Evolutionary conservation across 441 rosid genomes (phyloP).

Genomic region (Jatropha podagrica): DNA sequence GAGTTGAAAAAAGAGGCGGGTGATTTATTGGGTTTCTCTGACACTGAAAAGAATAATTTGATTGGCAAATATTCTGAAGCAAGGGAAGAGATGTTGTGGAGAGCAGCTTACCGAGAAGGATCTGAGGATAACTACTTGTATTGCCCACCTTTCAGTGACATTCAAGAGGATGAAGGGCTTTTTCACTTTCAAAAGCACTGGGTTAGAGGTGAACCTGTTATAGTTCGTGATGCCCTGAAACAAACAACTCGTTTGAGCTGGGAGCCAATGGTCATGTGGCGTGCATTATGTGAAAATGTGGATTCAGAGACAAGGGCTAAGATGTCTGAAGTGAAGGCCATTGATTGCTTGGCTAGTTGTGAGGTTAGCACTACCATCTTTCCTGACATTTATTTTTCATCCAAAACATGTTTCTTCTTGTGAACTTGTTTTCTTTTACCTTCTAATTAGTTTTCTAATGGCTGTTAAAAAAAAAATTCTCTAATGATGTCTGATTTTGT

Average conservation of each 20-base stretch:
- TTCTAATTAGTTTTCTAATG: not conserved
- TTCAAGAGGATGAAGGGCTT: slow-evolving; percentile 43
- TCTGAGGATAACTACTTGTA: slow-evolving; percentile 60
- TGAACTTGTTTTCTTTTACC: not conserved
- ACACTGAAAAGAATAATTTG: slow-evolving; percentile 19
- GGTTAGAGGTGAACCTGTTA: slow-evolving; percentile 85
- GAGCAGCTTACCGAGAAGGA: slow-evolving; percentile 55
- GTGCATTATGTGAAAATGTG: slow-evolving; percentile 67
- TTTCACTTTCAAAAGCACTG: slow-evolving; percentile 61
- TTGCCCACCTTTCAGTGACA: slow-evolving; percentile 49
- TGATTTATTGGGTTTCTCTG: slow-evolving; percentile 30
- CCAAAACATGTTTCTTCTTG: not conserved
- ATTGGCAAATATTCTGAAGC: slow-evolving; percentile 24
- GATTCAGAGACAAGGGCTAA: slow-evolving; percentile 50
- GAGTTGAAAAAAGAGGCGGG: slow-evolving; percentile 45
- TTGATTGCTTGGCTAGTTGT: slow-evolving; percentile 80
- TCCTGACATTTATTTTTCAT: slow-evolving; percentile 4
- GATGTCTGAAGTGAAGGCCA: slow-evolving; percentile 71
- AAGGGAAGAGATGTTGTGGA: slow-evolving; percentile 28
- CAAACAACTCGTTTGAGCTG: slow-evolving; percentile 70
- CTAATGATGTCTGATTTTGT: slow-evolving; percentile 17
- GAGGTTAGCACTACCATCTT: slow-evolving; percentile 43
- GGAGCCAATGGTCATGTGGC: slow-evolving; percentile 99
- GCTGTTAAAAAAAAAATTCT: not conserved
- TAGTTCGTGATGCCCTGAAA: slow-evolving; percentile 62